Evolutionary conservation across 202 grass and related monocot genomes (phyloP).

Genomic region (Carex arenaria): DNA sequence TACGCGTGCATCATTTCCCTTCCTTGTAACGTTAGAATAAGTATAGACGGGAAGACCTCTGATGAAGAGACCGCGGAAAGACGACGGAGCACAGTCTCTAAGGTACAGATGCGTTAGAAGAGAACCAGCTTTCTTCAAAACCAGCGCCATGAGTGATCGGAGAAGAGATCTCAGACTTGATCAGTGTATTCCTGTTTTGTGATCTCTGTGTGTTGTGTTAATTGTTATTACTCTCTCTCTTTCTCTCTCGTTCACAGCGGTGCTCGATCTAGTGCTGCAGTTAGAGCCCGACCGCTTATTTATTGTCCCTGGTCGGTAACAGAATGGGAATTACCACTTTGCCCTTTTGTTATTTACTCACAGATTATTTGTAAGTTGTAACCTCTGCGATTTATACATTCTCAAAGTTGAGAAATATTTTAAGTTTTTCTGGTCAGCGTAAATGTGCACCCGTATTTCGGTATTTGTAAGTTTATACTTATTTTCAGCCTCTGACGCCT

Average conservation of each 20-base stretch:
- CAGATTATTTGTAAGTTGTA: neutral
- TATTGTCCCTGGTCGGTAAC: neutral
- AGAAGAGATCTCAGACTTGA: neutral
- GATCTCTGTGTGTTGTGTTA: neutral
- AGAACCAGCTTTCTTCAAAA: conserved; percentile 8
- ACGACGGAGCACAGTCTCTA: neutral
- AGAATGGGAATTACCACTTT: neutral
- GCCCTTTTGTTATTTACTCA: neutral
- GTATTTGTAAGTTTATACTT: neutral
- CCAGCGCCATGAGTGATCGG: neutral
- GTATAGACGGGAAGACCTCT: neutral
- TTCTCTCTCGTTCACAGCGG: neutral
- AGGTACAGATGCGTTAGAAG: neutral
- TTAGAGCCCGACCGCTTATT: conserved; percentile 11
- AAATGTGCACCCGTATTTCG: neutral
- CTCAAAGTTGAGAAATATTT: neutral
- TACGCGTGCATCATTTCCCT: conserved; percentile 1
- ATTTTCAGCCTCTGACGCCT: neutral
- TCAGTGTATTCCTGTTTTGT: neutral
- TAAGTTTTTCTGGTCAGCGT: neutral
- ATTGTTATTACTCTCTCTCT: neutral
- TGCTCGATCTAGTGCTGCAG: neutral
- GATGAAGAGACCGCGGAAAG: neutral
- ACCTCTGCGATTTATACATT: neutral
- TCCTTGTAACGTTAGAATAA: neutral